A percentile compares a stretch with the other conserved stretches of the same genome.
These are phyloP conservation scores for Xylaria acuta DNA, from an alignment of 495 filamentous ascomycete species.

Conservation along the genomic window DNA sequence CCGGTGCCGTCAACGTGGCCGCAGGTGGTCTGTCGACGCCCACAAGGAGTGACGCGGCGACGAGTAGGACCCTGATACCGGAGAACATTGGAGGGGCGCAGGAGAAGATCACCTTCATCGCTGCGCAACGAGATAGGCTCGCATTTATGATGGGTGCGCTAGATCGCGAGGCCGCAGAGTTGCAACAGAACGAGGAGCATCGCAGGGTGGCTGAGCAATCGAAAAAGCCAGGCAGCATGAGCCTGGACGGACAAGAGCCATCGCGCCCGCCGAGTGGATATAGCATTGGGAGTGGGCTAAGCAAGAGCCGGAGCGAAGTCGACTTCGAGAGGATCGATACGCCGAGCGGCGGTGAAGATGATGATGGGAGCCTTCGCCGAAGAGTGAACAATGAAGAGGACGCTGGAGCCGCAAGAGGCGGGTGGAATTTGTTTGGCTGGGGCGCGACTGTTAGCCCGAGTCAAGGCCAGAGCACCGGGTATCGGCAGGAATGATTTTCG, in stretches of 20 bases:
- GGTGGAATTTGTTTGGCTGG: conserved; percentile 70
- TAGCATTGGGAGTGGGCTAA: conserved; percentile 61
- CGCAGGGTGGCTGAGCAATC: conserved; percentile 36
- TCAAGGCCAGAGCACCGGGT: conserved; percentile 28
- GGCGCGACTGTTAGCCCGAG: conserved; percentile 31
- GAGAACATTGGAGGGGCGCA: conserved; percentile 63
- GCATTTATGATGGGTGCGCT: conserved; percentile 73
- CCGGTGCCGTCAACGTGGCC: conserved; percentile 64
- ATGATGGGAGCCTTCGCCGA: conserved; percentile 42
- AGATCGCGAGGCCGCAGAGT: conserved; percentile 69
- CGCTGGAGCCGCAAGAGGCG: conserved; percentile 33
- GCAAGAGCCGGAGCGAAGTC: conserved; percentile 74
- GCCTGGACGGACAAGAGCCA: conserved; percentile 38
- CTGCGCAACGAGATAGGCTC: conserved; percentile 75
- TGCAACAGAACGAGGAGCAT: conserved; percentile 47
- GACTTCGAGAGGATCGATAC: conserved; percentile 85
- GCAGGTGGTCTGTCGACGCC: conserved; percentile 33
- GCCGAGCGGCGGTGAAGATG: conserved; percentile 65
- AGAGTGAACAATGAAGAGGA: conserved; percentile 27
- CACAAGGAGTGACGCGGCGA: conserved; percentile 44
- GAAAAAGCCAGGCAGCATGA: conserved; percentile 38
- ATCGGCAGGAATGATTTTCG: conserved; percentile 4
- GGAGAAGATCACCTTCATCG: conserved; percentile 73
- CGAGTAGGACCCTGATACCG: conserved; percentile 70
- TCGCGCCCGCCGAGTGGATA: conserved; percentile 51